These are phyloP conservation scores for Penicillium sp. DNA, from an alignment of 2,329 filamentous ascomycete species.

Conservation along the genomic window DNA sequence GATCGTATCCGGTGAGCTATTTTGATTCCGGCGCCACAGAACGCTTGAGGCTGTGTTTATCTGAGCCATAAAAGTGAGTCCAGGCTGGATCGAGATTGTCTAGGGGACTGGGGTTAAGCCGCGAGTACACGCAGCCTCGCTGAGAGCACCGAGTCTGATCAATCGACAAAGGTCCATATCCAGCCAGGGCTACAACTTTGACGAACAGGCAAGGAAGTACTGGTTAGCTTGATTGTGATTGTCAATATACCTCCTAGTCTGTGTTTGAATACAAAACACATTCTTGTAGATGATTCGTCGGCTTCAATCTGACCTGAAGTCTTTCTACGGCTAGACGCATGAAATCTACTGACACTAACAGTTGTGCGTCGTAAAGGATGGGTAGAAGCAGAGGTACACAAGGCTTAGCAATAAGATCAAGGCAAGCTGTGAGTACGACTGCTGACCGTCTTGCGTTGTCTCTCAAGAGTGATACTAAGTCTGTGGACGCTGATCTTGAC, in stretches of 20 bases:
- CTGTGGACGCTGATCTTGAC: not conserved
- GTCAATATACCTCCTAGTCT: not conserved
- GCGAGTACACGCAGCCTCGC: not conserved
- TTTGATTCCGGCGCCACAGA: not conserved
- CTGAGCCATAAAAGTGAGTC: not conserved
- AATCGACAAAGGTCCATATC: not conserved
- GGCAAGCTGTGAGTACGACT: not conserved
- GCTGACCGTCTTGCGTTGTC: not conserved
- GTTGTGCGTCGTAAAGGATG: not conserved
- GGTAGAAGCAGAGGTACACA: not conserved
- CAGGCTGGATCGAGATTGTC: not conserved
- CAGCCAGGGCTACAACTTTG: not conserved
- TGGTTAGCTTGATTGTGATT: not conserved
- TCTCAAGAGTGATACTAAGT: not conserved
- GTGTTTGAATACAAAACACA: not conserved
- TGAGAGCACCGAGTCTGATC: not conserved
- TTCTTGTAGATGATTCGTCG: not conserved
- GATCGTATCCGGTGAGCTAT: not conserved
- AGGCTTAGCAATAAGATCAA: not conserved
- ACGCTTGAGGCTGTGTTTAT: conserved; percentile 3
- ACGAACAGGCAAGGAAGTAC: not conserved
- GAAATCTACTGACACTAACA: not conserved
- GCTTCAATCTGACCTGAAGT: not conserved
- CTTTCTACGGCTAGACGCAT: not conserved
- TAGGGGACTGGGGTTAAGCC: not conserved